phyloP scores from a whole-genome alignment of 1,284 basidiomycete species.

The Marasmius fiardii region DNA sequence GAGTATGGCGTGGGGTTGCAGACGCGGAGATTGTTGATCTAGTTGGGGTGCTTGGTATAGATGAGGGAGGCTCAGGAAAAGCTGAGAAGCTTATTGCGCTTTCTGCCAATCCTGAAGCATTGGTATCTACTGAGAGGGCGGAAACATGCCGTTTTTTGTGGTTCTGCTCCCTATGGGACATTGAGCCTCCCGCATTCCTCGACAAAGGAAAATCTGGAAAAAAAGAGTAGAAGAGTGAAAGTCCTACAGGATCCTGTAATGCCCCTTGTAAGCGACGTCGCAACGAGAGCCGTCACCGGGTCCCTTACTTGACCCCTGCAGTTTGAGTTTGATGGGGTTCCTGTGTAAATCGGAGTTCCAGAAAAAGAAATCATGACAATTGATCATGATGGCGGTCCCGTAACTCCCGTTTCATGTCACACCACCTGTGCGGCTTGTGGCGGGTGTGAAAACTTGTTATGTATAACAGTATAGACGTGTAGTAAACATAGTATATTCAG shows the following conservation, averaged over 20 bases:
- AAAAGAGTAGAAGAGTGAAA: neutral
- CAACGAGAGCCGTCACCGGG: too few species aligned
- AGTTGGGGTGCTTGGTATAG: slow-evolving; percentile 28
- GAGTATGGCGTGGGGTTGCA: slow-evolving; percentile 1
- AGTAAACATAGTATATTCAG: neutral
- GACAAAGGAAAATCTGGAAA: neutral
- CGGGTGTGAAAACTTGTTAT: too few species aligned
- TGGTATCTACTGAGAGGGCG: slow-evolving; percentile 40
- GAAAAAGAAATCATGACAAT: too few species aligned
- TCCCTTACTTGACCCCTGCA: too few species aligned
- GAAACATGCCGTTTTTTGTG: slow-evolving; percentile 28
- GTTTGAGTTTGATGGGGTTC: too few species aligned
- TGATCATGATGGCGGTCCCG: too few species aligned
- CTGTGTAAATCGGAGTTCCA: too few species aligned
- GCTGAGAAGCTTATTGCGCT: slow-evolving; percentile 46
- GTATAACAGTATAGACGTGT: neutral
- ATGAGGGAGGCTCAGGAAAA: slow-evolving; percentile 36
- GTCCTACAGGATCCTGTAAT: neutral
- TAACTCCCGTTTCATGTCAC: too few species aligned
- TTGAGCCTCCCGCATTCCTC: slow-evolving; percentile 2
- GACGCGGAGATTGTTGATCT: slow-evolving; percentile 22
- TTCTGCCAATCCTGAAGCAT: slow-evolving; percentile 50
- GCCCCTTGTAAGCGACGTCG: too few species aligned
- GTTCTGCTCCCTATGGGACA: slow-evolving; percentile 1
- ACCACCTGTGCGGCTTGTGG: too few species aligned